Evolutionary conservation across 345 rosid genomes (phyloP), one percentile per base, ranked within the genome.

Genomic region (Raphanus raphanistrum): DNA sequence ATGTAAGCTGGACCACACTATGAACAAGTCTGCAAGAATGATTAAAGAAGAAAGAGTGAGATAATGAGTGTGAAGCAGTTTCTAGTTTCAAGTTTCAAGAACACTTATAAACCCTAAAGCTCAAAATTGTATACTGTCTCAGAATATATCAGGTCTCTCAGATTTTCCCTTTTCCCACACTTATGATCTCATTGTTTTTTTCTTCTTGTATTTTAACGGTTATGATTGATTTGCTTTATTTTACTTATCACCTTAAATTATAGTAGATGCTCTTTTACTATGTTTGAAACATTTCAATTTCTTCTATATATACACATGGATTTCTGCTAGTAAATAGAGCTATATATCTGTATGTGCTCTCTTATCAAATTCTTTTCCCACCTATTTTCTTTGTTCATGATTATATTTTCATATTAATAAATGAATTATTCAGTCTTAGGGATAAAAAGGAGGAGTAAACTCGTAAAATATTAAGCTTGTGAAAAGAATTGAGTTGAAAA

Each of bases 41-140:
- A 66, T 58, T 77, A 71, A 77, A 77, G 76, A 77, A 71, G 76
- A 21, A 21, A 77, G 66, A 38, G 76, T 77, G 71, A 71, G 76
- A 72, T 71, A 28, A 66, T 66, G 72, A 73, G 73, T 45, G 69
- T 69, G 74, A 28, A 73, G 74, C 74, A 79, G 63, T 67, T 71
- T 66, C 35, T 73, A 68, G 78, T 72, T 79, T 62, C 82, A 79
- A 79, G 78, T 79, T 79, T 74, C 82, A 74, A 79, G 79, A 74
- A 54, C 32, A 62, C 64, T 79, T 27, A 72, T 4, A 79, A 79
- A 68, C 82, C 72, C 82, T 73, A 73, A 73, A 74, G 82, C 79
- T 79, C 64, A 74, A 74, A 79, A 79, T 16, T 54, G 75, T 54
- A 35, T 68, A 68, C 79, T 79, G 82, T 74, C 36, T 74, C 67